Base-by-base conservation (phyloP, 192 early-diverging fungal genomes). In the Chytriomyces sp. region DNA sequence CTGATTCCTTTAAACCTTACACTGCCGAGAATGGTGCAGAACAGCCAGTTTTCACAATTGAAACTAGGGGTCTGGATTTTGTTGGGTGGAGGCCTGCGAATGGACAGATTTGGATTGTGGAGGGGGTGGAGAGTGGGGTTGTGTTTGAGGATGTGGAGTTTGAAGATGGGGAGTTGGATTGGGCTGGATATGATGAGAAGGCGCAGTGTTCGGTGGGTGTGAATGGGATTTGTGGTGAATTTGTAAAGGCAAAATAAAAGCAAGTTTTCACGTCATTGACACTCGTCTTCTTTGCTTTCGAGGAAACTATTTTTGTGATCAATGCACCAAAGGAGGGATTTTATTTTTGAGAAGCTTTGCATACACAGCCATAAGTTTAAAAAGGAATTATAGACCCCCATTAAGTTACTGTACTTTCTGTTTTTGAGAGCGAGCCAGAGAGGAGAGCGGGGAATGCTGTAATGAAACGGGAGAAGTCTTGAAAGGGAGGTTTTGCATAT, bases 181-280 rank as follows among this genome's bases (percentile, higher is more conserved):
- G 95, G 95, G 92, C 88, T 45, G 95, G 94, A 8, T 97, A 97
- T 77, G 95, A 97, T 79, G 95, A 95, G 77, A 90, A 92, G 88
- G 81, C 81, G 60, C 82, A 82, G 16, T 81, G 87, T 62, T 89
- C 92, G 61, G 92, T 93, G 50, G 90, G 85, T 11, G 89, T 93
- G 46, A 84, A 86, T 35, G 83, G 86, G 16, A 84, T 93, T 65
- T 81, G 89, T 73, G 74, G 79, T 61, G 75, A 86, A 66, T 88
- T 93, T 62, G 79, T 79, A 26, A 91, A 91, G 71, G 11, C 26
- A 23, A 73, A n/a, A n/a, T n/a, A n/a, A n/a, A n/a, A n/a, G n/a
- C n/a, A n/a, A n/a, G n/a, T n/a, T n/a, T n/a, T n/a, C n/a, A n/a
- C n/a, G n/a, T n/a, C n/a, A n/a, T n/a, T n/a, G n/a, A n/a, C n/a